Conservation (phyloP, 192 early-diverging fungal genomes). For the Backusella macrospora region DNA sequence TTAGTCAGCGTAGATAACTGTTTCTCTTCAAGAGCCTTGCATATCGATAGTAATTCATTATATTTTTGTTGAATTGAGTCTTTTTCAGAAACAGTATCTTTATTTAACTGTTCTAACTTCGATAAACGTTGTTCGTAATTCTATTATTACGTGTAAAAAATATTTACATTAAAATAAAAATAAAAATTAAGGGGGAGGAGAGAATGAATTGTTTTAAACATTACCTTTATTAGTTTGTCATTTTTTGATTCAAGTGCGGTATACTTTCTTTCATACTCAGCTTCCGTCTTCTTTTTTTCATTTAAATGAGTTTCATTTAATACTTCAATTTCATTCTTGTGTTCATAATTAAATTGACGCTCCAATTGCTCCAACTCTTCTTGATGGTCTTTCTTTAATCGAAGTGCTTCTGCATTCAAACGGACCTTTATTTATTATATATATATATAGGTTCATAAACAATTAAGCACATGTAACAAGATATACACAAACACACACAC, state of each 20-base stretch:
- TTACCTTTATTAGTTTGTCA: background rate
- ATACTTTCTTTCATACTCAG: background rate
- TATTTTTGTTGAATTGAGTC: background rate
- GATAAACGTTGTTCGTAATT: background rate
- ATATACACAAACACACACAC: background rate
- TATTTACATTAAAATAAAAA: background rate
- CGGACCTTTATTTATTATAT: background rate
- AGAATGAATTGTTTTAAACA: background rate
- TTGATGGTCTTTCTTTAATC: slow-evolving; percentile 1
- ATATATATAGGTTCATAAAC: background rate
- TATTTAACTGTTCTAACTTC: background rate
- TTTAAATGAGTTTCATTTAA: background rate
- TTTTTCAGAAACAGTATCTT: slow-evolving; percentile 4
- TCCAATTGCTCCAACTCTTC: slow-evolving; percentile 5
- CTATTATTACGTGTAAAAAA: background rate
- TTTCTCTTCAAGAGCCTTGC: background rate
- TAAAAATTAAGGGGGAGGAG: background rate
- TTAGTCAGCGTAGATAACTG: background rate
- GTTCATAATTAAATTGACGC: background rate
- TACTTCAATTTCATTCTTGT: slow-evolving; percentile 3
- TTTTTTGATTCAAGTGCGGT: slow-evolving; percentile 6
- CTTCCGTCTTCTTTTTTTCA: background rate
- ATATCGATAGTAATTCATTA: background rate
- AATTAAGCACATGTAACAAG: background rate
- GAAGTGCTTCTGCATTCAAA: background rate